These are phyloP conservation scores for Beauveria sp. DNA, from an alignment of 2,329 filamentous ascomycete species.

Conservation along the genomic window DNA sequence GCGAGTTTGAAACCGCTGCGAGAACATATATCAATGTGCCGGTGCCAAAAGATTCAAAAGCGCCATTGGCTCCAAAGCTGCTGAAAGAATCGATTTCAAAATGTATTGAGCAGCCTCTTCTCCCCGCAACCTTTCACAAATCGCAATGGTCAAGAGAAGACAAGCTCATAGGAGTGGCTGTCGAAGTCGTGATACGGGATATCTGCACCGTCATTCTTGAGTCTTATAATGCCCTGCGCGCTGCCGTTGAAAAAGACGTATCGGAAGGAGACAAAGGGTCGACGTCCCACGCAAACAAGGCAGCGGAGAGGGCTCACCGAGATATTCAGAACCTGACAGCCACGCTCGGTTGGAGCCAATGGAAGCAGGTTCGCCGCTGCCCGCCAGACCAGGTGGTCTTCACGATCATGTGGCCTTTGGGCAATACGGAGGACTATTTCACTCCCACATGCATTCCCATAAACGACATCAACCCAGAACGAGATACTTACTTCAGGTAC, in stretches of 20 bases:
- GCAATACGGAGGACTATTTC: constrained; percentile 44
- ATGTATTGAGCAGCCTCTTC: not conserved
- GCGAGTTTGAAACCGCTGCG: constrained; percentile 31
- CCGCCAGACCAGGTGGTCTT: constrained; percentile 46
- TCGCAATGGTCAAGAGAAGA: constrained; percentile 8
- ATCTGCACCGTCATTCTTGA: constrained; percentile 11
- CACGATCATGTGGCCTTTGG: constrained; percentile 58
- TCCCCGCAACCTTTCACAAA: not conserved
- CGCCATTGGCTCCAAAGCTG: constrained; percentile 2
- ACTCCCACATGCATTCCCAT: constrained; percentile 24
- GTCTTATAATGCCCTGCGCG: constrained; percentile 7
- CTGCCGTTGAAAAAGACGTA: not conserved
- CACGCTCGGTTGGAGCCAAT: constrained; percentile 51
- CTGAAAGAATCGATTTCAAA: not conserved
- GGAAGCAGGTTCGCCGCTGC: constrained; percentile 50
- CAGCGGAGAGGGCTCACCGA: constrained; percentile 14
- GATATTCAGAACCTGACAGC: constrained; percentile 29
- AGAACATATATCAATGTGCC: constrained; percentile 36
- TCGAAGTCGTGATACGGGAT: constrained; percentile 3
- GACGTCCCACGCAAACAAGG: constrained; percentile 11
- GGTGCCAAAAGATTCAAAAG: constrained; percentile 6
- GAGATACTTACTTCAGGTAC: not conserved
- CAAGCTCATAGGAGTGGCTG: constrained; percentile 10
- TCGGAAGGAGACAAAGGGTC: not conserved
- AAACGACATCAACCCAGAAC: not conserved